Base-by-base conservation (phyloP, 371 early-diverging fungal species). In the Syncephalastrum racemosum region DNA sequence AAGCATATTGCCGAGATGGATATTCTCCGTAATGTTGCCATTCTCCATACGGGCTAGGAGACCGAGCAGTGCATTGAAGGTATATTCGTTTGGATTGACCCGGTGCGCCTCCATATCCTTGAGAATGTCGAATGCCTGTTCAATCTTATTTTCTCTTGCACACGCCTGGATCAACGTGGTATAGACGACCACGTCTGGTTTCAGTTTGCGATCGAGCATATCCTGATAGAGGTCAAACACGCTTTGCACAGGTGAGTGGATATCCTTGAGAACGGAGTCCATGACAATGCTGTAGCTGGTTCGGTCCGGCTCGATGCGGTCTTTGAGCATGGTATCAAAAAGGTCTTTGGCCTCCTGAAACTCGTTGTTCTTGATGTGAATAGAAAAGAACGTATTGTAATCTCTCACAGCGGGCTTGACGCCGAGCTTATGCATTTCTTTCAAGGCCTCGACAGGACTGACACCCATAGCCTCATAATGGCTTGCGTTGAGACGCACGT, bases 271-370 rank as follows among this genome's bases (percentile, higher is more conserved):
- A 0, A 74, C 27, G 4, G 68, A 63, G 40, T 73, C 75, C 47
- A 77, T 73, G 4, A 76, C 19, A 39, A 77, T 75, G 23, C 60
- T 50, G 40, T 77, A 77, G 24, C 68, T 75, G 31, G 39, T 68
- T 7, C 46, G 45, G 49, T 75, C 72, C 16, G 70, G 63, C 5
- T 48, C 48, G 2, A 74, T 55, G 4, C 48, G 50, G 6, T 54
- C 53, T 27, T 68, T 12, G 5, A 63, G 47, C 76, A 72, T 75
- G 7, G 14, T 24, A 14, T 60, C 52, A 44, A 69, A 72, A 4
- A 77, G 48, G 2, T 68, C 55, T 7, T 73, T 19, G 4, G 81
- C 78, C 14, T 70, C 60, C 16, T 40, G 15, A 20, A 72, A 66
- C 19, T 59, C 40, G 54, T 76, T 76, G n/a, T 51, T 39, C 44